phyloP scores from a whole-genome alignment of 306 rosid species.

The Sechiopsis laciniata region DNA sequence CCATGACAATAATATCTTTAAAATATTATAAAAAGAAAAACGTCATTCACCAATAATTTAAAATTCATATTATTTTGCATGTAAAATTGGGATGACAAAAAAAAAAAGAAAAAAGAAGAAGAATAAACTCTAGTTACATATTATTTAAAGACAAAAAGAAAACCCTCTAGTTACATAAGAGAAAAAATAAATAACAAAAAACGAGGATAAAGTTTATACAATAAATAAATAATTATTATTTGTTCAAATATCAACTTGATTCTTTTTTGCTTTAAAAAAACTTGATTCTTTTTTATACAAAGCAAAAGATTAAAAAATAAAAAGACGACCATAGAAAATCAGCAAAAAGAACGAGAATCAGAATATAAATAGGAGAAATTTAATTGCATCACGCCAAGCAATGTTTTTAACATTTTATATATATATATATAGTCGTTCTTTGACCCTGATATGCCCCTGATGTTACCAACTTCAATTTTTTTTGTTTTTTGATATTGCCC shows the following conservation, averaged over 20 bases:
- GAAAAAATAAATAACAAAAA: neutral
- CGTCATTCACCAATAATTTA: no score
- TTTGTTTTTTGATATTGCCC: no score
- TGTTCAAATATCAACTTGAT: neutral
- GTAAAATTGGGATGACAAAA: neutral
- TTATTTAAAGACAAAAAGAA: no score
- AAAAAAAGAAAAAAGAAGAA: no score
- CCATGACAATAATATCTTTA: no score
- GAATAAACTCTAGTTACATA: neutral
- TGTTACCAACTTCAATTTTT: no score
- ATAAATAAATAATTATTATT: neutral
- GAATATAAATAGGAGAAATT: conserved; percentile 17
- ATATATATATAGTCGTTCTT: neutral
- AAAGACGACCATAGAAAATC: neutral
- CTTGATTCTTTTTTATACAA: neutral
- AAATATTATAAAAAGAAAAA: no score
- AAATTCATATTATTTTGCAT: no score
- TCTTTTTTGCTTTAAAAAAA: neutral
- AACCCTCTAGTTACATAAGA: neutral
- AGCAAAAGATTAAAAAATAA: neutral
- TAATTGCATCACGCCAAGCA: conserved; percentile 8
- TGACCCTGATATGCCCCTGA: neutral
- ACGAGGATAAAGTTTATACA: neutral
- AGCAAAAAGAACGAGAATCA: neutral
- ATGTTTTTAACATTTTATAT: neutral